Conservation (phyloP, 192 early-diverging fungal species). For the Coemansia sp. region DNA sequence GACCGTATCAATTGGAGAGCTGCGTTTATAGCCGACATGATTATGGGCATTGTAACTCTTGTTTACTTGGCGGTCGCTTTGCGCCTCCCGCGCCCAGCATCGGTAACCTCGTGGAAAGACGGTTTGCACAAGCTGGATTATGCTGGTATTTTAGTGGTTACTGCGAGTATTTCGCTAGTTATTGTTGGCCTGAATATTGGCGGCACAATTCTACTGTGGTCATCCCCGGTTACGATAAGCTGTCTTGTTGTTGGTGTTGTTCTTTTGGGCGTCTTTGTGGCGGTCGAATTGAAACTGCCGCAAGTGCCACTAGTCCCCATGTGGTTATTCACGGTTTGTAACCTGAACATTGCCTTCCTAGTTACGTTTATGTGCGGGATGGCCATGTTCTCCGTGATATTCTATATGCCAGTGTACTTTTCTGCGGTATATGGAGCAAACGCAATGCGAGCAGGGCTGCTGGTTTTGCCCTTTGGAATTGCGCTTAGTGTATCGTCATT, state of each 20-base stretch:
- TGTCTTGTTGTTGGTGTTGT: slow-evolving; percentile 44
- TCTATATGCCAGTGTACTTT: slow-evolving; percentile 69
- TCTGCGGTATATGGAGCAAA: slow-evolving; percentile 70
- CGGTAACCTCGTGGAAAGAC: slow-evolving; percentile 20
- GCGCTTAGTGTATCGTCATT: slow-evolving; percentile 69
- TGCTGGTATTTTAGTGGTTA: slow-evolving; percentile 57
- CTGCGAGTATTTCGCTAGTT: slow-evolving; percentile 60
- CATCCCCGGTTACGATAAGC: slow-evolving; percentile 53
- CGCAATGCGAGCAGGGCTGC: slow-evolving; percentile 77
- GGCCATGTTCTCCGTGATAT: slow-evolving; percentile 56
- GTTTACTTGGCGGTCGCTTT: slow-evolving; percentile 56
- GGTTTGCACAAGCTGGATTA: slow-evolving; percentile 60
- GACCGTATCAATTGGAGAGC: slow-evolving; percentile 59
- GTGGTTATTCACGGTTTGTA: slow-evolving; percentile 60
- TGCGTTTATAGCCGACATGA: slow-evolving; percentile 80
- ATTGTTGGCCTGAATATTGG: slow-evolving; percentile 77
- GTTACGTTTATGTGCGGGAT: slow-evolving; percentile 48
- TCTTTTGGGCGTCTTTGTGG: slow-evolving; percentile 54
- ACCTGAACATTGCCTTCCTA: slow-evolving; percentile 35
- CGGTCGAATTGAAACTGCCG: slow-evolving; percentile 61
- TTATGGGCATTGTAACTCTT: slow-evolving; percentile 62
- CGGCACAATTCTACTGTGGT: slow-evolving; percentile 63
- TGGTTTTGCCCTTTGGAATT: slow-evolving; percentile 74
- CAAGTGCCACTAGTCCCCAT: slow-evolving; percentile 64
- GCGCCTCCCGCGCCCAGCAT: slow-evolving; percentile 50